phyloP scores from a whole-genome alignment of 306 rosid species.

The Urtica urens region DNA sequence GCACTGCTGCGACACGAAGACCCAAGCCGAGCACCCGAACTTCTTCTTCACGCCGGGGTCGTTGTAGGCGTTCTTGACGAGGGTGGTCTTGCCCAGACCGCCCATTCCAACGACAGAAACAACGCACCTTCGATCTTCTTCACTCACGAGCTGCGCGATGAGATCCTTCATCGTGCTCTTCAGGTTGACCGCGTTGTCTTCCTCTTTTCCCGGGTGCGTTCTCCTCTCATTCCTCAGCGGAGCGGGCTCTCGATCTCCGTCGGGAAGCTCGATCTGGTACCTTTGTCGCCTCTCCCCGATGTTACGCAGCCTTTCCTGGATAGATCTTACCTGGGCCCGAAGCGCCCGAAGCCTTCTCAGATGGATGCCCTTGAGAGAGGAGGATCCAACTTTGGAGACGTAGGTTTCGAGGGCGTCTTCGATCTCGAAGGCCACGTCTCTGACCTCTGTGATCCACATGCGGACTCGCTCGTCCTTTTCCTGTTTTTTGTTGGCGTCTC shows the following conservation, averaged over 20 bases:
- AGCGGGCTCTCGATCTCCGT: not conserved
- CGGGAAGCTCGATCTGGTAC: slow-evolving; percentile 4
- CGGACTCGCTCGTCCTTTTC: slow-evolving; percentile 16
- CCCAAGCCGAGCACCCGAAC: slow-evolving; percentile 11
- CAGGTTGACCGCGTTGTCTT: not conserved
- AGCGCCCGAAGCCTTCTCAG: not conserved
- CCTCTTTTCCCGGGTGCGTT: slow-evolving; percentile 3
- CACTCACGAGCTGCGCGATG: not conserved
- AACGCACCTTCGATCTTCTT: slow-evolving; percentile 6
- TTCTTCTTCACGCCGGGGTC: not conserved
- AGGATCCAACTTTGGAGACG: slow-evolving; percentile 18
- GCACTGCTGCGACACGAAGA: slow-evolving; percentile 8
- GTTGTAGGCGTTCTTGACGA: slow-evolving; percentile 10
- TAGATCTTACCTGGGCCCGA: slow-evolving; percentile 17
- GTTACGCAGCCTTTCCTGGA: slow-evolving; percentile 17
- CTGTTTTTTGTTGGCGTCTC: slow-evolving; percentile 30
- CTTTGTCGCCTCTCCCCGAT: not conserved
- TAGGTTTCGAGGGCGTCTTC: slow-evolving; percentile 35
- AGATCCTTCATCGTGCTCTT: not conserved
- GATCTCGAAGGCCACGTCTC: slow-evolving; percentile 45
- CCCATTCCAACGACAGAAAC: slow-evolving; percentile 16
- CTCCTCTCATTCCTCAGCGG: slow-evolving; percentile 21
- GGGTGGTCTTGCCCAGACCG: slow-evolving; percentile 21
- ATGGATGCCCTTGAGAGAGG: not conserved
- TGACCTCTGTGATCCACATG: slow-evolving; percentile 36